Evolutionary conservation across 1,284 basidiomycete species (phyloP).

Genomic region (Vanrija pseudolonga): DNA sequence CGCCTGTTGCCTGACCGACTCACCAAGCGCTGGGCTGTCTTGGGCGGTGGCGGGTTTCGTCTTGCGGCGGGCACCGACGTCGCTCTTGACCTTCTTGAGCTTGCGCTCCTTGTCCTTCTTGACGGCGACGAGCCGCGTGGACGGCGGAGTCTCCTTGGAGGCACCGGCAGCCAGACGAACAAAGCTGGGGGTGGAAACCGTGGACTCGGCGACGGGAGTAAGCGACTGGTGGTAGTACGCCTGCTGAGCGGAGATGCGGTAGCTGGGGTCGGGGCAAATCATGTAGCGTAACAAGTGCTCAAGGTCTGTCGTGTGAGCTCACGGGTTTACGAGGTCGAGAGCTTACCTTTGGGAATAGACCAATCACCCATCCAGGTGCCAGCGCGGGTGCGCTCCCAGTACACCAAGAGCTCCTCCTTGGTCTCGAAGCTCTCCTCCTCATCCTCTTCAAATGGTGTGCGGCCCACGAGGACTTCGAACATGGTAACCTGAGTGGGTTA

Average conservation of each 20-base stretch:
- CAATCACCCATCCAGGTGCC: conserved; percentile 79
- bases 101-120: conserved; percentile 7
- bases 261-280: conserved; percentile 40
- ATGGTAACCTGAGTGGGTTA: conserved; percentile 61
- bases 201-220: conserved; percentile 18
- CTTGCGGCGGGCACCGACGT: conserved; percentile 18
- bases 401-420: conserved; percentile 72
- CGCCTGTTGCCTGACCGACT: conserved; percentile 41
- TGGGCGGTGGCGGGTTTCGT: conserved; percentile 7
- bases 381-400: conserved; percentile 72
- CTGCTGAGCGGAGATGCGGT: conserved; percentile 38
- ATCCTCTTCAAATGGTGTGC: conserved; percentile 83
- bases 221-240: conserved; percentile 38
- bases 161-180: conserved; percentile 34
- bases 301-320: conserved; percentile 22
- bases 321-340: not conserved
- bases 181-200: conserved; percentile 44
- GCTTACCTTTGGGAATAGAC: conserved; percentile 60
- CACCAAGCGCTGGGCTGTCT: conserved; percentile 23
- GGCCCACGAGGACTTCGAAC: conserved; percentile 83
- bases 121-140: not conserved
- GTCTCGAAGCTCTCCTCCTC: conserved; percentile 76
- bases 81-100: conserved; percentile 15
- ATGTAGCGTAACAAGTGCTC: conserved; percentile 39
- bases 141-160: not conserved